phyloP scores from a whole-genome alignment of 176 grass and related monocot species.

The Cenchrus americanus region DNA sequence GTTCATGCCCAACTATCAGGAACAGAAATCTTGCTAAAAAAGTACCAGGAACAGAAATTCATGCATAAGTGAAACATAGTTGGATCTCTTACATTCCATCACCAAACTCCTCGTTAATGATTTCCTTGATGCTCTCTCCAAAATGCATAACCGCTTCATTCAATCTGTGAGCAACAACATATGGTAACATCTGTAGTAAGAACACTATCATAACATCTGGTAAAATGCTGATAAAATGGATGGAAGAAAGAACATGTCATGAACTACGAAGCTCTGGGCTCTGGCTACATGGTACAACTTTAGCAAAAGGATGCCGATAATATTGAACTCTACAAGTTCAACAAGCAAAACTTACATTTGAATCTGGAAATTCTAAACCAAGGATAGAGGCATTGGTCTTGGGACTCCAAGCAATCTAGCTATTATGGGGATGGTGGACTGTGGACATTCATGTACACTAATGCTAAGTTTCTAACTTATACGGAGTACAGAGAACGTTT shows the following conservation, averaged over 20 bases:
- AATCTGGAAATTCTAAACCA: neutral
- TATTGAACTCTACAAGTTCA: neutral
- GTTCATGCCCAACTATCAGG: neutral
- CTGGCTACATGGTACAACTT: neutral
- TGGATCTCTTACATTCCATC: conserved; percentile 88
- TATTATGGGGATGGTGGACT: neutral
- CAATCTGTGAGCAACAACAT: conserved; percentile 52
- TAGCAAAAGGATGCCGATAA: neutral
- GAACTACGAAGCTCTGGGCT: neutral
- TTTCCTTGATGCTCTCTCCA: conserved; percentile 99
- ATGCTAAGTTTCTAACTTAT: neutral
- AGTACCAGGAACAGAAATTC: conserved; percentile 13
- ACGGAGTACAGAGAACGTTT: neutral
- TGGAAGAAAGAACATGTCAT: neutral
- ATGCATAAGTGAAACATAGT: conserved; percentile 28
- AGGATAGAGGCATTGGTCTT: neutral
- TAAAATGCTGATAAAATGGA: conserved; percentile 23
- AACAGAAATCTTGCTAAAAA: conserved; percentile 29
- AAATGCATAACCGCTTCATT: conserved; percentile 99
- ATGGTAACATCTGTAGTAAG: conserved; percentile 4
- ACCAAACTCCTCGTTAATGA: conserved; percentile 96
- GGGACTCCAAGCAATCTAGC: neutral
- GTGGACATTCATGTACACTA: neutral
- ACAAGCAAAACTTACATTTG: neutral
- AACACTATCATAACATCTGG: neutral